Base-by-base conservation (phyloP, 106 monocot species). In the Acorus gramineus region DNA sequence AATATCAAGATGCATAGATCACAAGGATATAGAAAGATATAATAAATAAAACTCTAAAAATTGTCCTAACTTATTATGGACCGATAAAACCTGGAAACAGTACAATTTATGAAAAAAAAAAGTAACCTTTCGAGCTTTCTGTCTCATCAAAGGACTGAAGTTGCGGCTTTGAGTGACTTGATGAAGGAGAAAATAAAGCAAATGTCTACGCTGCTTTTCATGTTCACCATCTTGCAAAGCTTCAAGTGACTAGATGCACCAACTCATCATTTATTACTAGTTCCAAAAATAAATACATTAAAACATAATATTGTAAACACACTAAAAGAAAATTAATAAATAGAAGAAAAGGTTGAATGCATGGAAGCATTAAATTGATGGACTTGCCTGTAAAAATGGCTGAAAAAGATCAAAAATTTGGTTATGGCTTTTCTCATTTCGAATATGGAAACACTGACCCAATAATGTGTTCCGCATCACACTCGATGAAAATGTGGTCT, bases 391-490 rank as follows among this genome's bases (percentile, higher is more conserved):
- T 57, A 98, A 72, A 89, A 88, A 98, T 45, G 98, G 88, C 60
- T 85, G 75, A 72, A 98, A 92, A 68, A 92, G 81, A 64, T 92
- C 98, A 73, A 98, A 98, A 59, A 98, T 98, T 63, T 98, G 92
- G 68, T 98, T 98, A 66, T 98, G 98, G 73, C 88, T 92, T 80
- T 92, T 98, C 79, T 98, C 98, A 50, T 85, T 78, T 64, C 77
- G 54, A 73, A 85, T 92, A 73, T 98, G 98, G 68, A 98, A 98
- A 60, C 92, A 98, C 76, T 98, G 98, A 56, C 98, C 98, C 77
- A 98, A 74, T 62, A 98, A 63, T n/a, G 98, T 98, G 73, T 98
- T 98, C 54, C 92, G 82, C 83, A 98, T 98, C 72, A 98, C 75
- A 62, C 85, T 88, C 59, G 92, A 88, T 71, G 98, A 98, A 69